Percentiles rank a stretch among this genome's conserved stretches.
phyloP scores from a whole-genome alignment of 805 yeast species.

The Schwanniomyces polymorphus region DNA sequence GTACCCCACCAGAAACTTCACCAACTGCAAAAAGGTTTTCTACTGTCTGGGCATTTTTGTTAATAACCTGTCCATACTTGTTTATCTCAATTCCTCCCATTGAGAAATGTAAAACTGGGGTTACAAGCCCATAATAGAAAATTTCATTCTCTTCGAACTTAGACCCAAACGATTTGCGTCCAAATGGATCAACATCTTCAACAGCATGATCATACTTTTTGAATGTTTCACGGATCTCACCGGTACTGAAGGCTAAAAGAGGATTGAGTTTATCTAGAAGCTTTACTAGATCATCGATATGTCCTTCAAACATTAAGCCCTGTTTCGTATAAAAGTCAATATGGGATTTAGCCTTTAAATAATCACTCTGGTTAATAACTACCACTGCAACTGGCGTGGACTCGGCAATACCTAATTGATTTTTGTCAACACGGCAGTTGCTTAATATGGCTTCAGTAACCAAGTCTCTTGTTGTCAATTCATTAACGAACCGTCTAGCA shows the following conservation, averaged over 20 bases:
- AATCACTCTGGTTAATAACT: conserved; percentile 44
- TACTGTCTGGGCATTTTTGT: conserved; percentile 26
- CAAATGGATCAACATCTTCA: background rate
- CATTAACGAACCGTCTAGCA: conserved; percentile 55
- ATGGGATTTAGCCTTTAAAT: conserved; percentile 45
- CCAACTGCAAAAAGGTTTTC: conserved; percentile 62
- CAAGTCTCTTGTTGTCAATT: conserved; percentile 51
- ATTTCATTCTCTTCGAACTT: conserved; percentile 12
- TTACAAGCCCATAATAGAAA: conserved; percentile 50
- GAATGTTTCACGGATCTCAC: conserved; percentile 8
- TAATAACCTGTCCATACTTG: conserved; percentile 15
- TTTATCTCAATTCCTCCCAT: conserved; percentile 29
- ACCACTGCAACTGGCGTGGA: conserved; percentile 17
- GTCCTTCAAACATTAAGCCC: conserved; percentile 24
- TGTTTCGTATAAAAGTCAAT: conserved; percentile 48
- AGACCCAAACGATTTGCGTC: conserved; percentile 8
- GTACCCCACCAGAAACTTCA: conserved; percentile 69
- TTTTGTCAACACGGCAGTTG: conserved; percentile 17
- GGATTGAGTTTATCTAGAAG: background rate
- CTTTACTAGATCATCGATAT: conserved; percentile 2
- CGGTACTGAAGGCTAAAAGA: conserved; percentile 11
- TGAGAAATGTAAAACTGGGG: conserved; percentile 40
- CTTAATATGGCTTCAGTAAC: conserved; percentile 46
- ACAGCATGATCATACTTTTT: conserved; percentile 3
- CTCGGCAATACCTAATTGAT: conserved; percentile 7